These are phyloP conservation scores for Candida maesae DNA, from an alignment of 805 yeast genomes.

Conservation along the genomic window DNA sequence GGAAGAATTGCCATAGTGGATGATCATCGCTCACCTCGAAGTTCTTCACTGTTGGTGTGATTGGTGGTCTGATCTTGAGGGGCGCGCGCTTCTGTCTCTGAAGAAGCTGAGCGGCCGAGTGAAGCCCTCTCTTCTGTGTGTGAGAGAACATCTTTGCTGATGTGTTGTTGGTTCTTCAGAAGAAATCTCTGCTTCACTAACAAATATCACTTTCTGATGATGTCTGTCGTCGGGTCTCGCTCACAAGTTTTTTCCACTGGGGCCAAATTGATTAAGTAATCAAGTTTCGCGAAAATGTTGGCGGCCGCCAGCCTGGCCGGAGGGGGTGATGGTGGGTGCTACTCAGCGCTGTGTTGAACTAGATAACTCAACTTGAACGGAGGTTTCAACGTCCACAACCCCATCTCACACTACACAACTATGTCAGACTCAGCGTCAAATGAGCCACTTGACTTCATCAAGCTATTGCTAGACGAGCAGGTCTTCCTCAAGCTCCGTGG, in stretches of 20 bases:
- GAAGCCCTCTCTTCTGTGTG: conserved; percentile 18
- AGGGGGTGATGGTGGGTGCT: background rate
- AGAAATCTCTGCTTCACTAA: background rate
- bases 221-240: background rate
- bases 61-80: conserved; percentile 65
- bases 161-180: background rate
- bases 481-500: conserved; percentile 90
- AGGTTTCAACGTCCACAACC: too few species aligned
- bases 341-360: too few species aligned
- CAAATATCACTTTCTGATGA: background rate
- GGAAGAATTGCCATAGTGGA: conserved; percentile 93
- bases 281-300: background rate
- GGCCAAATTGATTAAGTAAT: background rate
- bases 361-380: too few species aligned
- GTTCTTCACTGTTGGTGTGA: conserved; percentile 75
- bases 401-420: conserved; percentile 1
- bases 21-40: conserved; percentile 76
- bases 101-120: conserved; percentile 13
- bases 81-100: conserved; percentile 20
- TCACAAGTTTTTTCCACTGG: background rate
- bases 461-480: conserved; percentile 80
- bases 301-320: too few species aligned
- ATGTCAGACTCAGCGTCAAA: conserved; percentile 25
- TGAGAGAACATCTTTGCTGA: conserved; percentile 10
- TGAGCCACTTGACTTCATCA: conserved; percentile 89